Evolutionary conservation across 1,284 basidiomycete genomes (phyloP).

Genomic region (Bondarzewia mesenterica): DNA sequence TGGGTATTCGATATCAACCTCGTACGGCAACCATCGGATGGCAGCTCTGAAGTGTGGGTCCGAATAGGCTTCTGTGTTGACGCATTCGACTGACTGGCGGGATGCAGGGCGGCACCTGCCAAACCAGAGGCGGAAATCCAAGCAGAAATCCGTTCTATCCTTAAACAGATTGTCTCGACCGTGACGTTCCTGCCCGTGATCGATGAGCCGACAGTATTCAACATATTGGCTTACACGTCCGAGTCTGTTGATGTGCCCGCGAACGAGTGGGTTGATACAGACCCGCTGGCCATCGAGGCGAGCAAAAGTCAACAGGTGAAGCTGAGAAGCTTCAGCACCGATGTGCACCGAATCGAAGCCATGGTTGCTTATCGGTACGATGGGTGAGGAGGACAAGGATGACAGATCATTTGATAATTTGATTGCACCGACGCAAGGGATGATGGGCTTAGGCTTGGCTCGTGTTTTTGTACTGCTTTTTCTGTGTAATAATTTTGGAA

Average conservation of each 20-base stretch:
- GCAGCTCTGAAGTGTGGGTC: slow-evolving; percentile 40
- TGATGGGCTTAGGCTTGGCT: background rate
- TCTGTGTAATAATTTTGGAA: too few species aligned
- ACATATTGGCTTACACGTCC: slow-evolving; percentile 90
- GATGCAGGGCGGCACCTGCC: slow-evolving; percentile 23
- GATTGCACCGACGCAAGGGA: background rate
- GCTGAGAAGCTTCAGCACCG: slow-evolving; percentile 84
- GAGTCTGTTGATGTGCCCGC: slow-evolving; percentile 83
- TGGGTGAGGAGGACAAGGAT: slow-evolving; percentile 23
- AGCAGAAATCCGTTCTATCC: slow-evolving; percentile 94
- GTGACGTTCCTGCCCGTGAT: slow-evolving; percentile 95
- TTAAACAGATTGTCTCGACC: slow-evolving; percentile 97
- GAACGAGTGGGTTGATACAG: slow-evolving; percentile 91
- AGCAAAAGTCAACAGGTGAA: slow-evolving; percentile 96
- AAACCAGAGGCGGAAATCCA: slow-evolving; percentile 91
- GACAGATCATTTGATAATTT: slow-evolving; percentile 8
- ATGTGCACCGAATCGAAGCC: slow-evolving; percentile 84
- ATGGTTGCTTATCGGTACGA: slow-evolving; percentile 84
- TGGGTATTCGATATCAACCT: slow-evolving; percentile 98
- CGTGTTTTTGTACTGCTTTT: background rate
- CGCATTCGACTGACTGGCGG: slow-evolving; percentile 3
- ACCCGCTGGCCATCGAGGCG: slow-evolving; percentile 90
- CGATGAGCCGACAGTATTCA: slow-evolving; percentile 92
- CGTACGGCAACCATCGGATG: slow-evolving; percentile 42
- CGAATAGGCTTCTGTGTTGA: slow-evolving; percentile 2